Conservation (phyloP, 2,329 filamentous ascomycete species). For the Talaromyces sp. region DNA sequence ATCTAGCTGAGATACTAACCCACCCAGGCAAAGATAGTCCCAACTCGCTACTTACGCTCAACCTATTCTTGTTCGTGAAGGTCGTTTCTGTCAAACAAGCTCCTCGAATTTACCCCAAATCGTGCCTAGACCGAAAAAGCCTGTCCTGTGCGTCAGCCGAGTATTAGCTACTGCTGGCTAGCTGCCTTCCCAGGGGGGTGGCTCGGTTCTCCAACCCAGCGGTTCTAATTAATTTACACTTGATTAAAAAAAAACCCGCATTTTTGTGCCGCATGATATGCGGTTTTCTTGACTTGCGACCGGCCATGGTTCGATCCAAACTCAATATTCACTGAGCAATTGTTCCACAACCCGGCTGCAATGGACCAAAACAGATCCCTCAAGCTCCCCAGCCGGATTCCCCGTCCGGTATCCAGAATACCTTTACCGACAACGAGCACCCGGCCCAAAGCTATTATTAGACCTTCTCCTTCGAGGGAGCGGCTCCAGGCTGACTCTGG, state of each 20-base stretch:
- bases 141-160: not conserved
- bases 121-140: not conserved
- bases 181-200: not conserved
- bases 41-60: not conserved
- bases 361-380: conserved; percentile 32
- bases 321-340: not conserved
- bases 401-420: conserved; percentile 48
- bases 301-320: not conserved
- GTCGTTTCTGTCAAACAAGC: not conserved
- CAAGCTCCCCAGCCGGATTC: conserved; percentile 36
- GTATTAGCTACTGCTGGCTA: not conserved
- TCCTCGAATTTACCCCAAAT: not conserved
- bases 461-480: conserved; percentile 44
- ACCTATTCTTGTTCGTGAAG: not conserved
- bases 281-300: not conserved
- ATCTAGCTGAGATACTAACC: not conserved
- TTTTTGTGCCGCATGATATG: not conserved
- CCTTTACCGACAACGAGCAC: conserved; percentile 43
- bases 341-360: not conserved
- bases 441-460: conserved; percentile 37
- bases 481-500: conserved; percentile 38
- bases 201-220: not conserved
- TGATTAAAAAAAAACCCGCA: not conserved
- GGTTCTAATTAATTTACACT: not conserved
- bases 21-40: not conserved